Evolutionary conservation across 495 filamentous ascomycete genomes (phyloP), one percentile per base, ranked within the genome.

Genomic region (Friedmanniomyces simplex): DNA sequence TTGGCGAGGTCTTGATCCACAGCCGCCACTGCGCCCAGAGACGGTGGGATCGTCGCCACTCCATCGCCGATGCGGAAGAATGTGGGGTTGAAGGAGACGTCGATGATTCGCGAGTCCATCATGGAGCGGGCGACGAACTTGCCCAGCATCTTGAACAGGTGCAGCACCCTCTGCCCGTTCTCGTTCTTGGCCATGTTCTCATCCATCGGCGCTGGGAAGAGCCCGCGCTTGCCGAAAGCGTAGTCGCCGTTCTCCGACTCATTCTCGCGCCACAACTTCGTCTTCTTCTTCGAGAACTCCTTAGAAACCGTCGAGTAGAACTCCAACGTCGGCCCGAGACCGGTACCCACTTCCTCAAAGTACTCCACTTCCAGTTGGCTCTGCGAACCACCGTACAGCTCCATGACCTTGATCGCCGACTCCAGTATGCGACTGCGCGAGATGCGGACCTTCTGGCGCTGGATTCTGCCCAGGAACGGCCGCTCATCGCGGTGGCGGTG

Each of bases 341-440:
- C 94, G 42, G 94, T 97, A 49, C 94, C 94, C 42, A 97, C 94
- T 72, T 99, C 94, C 61, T 97, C 93, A 64, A 97, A 99, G 65
- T 99, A 99, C 66, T 99, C 94, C 20, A 99, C 91, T 66, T 99
- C 94, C 1, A 99, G 76, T 47, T 96, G 85, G 69, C 94, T 97
- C 36, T 93, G 86, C 4, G 91, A 96, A 2, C 88, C 87, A 1
- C 94, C 94, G 68, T 99, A 99, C 6, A 97, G 82, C 61, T 99
- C 93, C 94, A 99, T 96, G n/a, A 99, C 94, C 68, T 97, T 99
- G 66, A 95, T 77, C 0, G 94, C 94, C 24, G 94, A 96, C 65
- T 99, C 94, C 2, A 99, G 76, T 50, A 99, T 96, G 55, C 91
- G 88, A 6, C 82, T 81, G 36, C 94, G 81, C 7, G 91, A 94